Conservation (phyloP, 2,329 filamentous ascomycete genomes). For the Pyrenophora graminea region DNA sequence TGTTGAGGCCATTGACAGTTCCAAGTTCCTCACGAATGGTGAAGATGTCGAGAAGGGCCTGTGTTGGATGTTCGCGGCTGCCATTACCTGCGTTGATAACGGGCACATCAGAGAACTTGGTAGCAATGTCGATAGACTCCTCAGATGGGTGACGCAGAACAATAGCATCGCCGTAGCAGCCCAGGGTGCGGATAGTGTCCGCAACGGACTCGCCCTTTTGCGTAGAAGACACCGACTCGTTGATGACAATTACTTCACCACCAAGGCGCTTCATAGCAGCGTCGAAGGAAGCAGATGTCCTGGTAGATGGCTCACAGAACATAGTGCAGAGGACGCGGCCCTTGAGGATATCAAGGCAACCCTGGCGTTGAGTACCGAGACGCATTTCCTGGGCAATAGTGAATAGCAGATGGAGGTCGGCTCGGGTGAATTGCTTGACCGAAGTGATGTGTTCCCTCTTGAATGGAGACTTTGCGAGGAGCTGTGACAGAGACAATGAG, state of each 20-base stretch:
- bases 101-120: slow-evolving; percentile 85
- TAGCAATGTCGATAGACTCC: slow-evolving; percentile 76
- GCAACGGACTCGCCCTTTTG: slow-evolving; percentile 93
- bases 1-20: slow-evolving; percentile 90
- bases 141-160: slow-evolving; percentile 93
- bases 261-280: slow-evolving; percentile 98
- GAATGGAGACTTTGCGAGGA: slow-evolving; percentile 81
- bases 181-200: slow-evolving; percentile 90
- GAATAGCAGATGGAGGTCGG: slow-evolving; percentile 91
- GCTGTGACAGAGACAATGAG: slow-evolving; percentile 65
- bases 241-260: slow-evolving; percentile 79
- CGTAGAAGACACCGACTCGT: slow-evolving; percentile 83
- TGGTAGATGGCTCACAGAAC: slow-evolving; percentile 97
- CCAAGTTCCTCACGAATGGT: slow-evolving; percentile 97
- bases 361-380: slow-evolving; percentile 88
- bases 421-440: slow-evolving; percentile 84
- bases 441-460: slow-evolving; percentile 89
- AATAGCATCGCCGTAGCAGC: slow-evolving; percentile 91
- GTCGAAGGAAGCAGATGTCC: slow-evolving; percentile 94
- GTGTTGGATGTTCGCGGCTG: slow-evolving; percentile 92
- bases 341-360: slow-evolving; percentile 83
- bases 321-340: slow-evolving; percentile 86
- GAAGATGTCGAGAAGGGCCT: slow-evolving; percentile 96
- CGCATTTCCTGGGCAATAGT: slow-evolving; percentile 98
- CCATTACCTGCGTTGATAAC: slow-evolving; percentile 98